Conservation (phyloP, 2,329 filamentous ascomycete species). For the Laburnicola sp. region DNA sequence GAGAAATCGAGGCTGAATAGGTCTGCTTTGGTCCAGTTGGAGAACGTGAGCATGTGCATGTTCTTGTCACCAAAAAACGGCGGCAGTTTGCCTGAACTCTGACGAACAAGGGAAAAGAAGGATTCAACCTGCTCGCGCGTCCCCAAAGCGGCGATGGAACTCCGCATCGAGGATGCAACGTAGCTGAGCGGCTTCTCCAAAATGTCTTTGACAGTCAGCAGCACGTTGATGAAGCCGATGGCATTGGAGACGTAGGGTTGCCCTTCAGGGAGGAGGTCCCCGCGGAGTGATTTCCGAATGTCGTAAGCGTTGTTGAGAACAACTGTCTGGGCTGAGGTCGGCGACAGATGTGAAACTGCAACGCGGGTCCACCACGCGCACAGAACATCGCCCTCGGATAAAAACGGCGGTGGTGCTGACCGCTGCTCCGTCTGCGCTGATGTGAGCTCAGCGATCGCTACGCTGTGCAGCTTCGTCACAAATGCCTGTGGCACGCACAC, state of each 20-base stretch:
- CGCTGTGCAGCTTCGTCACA: constrained; percentile 11
- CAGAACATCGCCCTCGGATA: constrained; percentile 7
- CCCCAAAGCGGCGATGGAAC: constrained; percentile 1
- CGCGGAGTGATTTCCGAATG: constrained; percentile 1
- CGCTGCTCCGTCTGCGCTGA: not conserved
- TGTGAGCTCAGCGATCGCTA: constrained; percentile 13
- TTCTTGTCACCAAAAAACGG: constrained; percentile 9
- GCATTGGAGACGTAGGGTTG: constrained; percentile 5
- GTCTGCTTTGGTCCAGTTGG: constrained; percentile 9
- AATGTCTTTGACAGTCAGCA: constrained; percentile 2
- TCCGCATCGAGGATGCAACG: not conserved
- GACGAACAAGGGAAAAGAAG: constrained; percentile 2
- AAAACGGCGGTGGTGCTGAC: not conserved
- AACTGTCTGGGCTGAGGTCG: not conserved
- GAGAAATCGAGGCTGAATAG: constrained; percentile 4
- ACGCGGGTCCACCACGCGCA: constrained; percentile 8
- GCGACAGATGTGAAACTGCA: not conserved
- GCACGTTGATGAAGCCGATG: constrained; percentile 6
- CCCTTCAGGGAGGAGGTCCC: constrained; percentile 5
- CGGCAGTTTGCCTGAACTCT: not conserved
- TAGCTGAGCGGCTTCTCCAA: not conserved
- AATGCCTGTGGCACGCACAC: constrained; percentile 15
- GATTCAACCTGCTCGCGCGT: constrained; percentile 5
- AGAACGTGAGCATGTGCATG: constrained; percentile 7
- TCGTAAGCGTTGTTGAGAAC: constrained; percentile 5